Evolutionary conservation across 768 basidiomycete species (phyloP), one percentile per base, ranked within the genome.

Genomic region (Wakefieldia striispora): DNA sequence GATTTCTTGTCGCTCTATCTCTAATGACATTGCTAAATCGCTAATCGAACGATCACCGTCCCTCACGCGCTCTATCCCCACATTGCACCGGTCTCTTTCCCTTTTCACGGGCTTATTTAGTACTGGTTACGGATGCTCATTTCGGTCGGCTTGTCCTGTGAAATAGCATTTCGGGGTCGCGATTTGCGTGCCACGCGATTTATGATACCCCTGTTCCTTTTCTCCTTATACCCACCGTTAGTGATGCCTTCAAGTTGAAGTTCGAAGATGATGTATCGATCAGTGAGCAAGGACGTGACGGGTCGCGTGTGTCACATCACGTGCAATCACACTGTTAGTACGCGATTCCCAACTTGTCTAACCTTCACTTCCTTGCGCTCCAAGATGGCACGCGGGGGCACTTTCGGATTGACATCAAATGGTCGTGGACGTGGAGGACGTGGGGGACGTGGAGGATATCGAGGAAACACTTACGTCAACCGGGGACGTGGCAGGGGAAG

Each of bases 401-500:
- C 71, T 20, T 84, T 85, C 65, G 83, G 82, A 12, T 71, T 83
- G 23, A 71, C 81, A 10, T 79, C 80, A 24, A 66, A 69, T 45
- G 73, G 78, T 46, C 58, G 60, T 24, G 61, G 64, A 11, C 68
- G 66, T 20, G 72, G 75, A 24, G 70, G 75, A 44, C 70, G 74
- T 16, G 72, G 72, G 19, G 67, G 71, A 65, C 72, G 81, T 17
- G 40, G 50, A 11, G 42, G 63, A 1, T 65, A 57, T 46, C 54
- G 74, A 42, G 65, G 67, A 10, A 56, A 63, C 20, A 58, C 62
- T 1, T 60, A 60, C 17, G 75, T 69, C 48, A 69, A 83, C 43
- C 77, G 81, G 14, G 72, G 83, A 29, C 77, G 77, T 27, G 70
- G 73, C 27, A 65, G 79, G 53, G 79, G 80, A 26, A 68, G 78